These are phyloP conservation scores for Mucor mucedo DNA, from an alignment of 371 early-diverging fungal species.

Conservation along the genomic window DNA sequence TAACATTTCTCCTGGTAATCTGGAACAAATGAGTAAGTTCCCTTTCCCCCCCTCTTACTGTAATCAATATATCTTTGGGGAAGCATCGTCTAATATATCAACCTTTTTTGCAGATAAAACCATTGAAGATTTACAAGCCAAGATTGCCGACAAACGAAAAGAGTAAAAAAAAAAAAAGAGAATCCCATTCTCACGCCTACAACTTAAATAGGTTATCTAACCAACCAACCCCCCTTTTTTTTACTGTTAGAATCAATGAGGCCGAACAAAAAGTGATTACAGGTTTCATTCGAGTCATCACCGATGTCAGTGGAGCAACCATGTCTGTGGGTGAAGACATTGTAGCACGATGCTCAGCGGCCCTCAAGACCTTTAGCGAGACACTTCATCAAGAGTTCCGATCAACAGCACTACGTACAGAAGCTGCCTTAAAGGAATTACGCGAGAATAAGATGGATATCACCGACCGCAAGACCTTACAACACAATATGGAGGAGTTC, in stretches of 20 bases:
- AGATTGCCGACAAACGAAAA: constrained; percentile 1
- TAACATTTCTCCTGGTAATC: background rate
- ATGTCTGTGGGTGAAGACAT: background rate
- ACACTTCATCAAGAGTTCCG: background rate
- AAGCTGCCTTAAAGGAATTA: too few relatives aligned
- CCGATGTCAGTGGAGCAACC: background rate
- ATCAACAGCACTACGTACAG: too few relatives aligned
- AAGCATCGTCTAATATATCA: too few relatives aligned
- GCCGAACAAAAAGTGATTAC: constrained; percentile 4
- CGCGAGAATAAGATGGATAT: too few relatives aligned
- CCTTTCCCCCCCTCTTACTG: background rate
- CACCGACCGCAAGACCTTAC: too few relatives aligned
- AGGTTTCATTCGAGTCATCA: background rate
- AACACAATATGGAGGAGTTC: too few relatives aligned
- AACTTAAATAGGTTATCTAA: background rate
- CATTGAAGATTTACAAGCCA: constrained; percentile 1
- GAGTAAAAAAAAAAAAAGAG: constrained; percentile 15
- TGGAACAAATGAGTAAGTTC: constrained; percentile 11
- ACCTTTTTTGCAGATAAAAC: background rate
- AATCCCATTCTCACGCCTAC: background rate
- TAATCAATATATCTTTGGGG: too few relatives aligned
- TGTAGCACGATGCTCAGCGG: too few relatives aligned
- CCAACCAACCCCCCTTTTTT: background rate
- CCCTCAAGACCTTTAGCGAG: background rate
- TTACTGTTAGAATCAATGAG: background rate